Conservation (phyloP, 2,329 filamentous ascomycete species). For the Cladophialophora yegresii region DNA sequence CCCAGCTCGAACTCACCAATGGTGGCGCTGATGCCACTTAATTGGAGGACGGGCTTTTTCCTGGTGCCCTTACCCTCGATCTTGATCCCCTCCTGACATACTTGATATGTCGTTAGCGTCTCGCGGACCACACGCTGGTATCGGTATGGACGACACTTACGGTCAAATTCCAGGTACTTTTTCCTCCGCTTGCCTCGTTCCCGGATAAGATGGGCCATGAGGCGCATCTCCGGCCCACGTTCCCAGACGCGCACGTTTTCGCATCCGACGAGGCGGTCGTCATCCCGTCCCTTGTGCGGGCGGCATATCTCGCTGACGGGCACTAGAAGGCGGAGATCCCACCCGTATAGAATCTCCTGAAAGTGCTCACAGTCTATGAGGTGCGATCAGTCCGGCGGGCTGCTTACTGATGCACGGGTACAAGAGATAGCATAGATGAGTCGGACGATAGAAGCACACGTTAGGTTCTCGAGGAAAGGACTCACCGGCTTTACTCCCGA, state of each 20-base stretch:
- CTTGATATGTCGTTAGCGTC: slow-evolving; percentile 1
- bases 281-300: slow-evolving; percentile 6
- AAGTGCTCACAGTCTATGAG: slow-evolving; percentile 15
- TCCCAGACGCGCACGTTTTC: slow-evolving; percentile 19
- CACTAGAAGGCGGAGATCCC: slow-evolving; percentile 9
- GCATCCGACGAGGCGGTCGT: slow-evolving; percentile 14
- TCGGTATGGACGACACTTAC: slow-evolving; percentile 3
- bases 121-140: background rate
- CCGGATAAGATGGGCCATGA: slow-evolving; percentile 17
- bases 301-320: slow-evolving; percentile 19
- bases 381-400: background rate
- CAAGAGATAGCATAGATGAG: background rate
- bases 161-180: slow-evolving; percentile 21
- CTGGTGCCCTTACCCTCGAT: slow-evolving; percentile 15
- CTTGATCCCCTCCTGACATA: slow-evolving; percentile 15
- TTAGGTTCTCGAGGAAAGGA: background rate
- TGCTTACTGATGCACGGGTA: background rate
- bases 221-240: slow-evolving; percentile 11
- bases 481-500: slow-evolving; percentile 9
- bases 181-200: slow-evolving; percentile 14
- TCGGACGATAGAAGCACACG: background rate
- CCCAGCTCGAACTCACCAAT: slow-evolving; percentile 9
- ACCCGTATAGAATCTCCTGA: slow-evolving; percentile 14
- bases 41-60: slow-evolving; percentile 1
- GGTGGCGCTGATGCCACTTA: slow-evolving; percentile 10